A percentile compares a stretch with the other conserved stretches of the same genome.
Evolutionary conservation across 306 rosid species (phyloP).

Genomic region (Malus domestica): DNA sequence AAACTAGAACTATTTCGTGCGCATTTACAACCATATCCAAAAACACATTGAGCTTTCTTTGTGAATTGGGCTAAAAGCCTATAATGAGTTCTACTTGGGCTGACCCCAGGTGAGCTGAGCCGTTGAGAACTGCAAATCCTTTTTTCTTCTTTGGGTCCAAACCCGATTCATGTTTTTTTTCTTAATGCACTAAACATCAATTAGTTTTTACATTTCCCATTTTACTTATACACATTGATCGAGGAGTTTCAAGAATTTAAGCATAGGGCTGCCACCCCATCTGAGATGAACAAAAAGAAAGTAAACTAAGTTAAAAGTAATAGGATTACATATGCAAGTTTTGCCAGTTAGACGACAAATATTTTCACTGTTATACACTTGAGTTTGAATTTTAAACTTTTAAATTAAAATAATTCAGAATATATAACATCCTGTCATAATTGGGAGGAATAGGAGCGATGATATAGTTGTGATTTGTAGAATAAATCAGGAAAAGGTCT

Average conservation of each 20-base stretch:
- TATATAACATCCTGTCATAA: background rate
- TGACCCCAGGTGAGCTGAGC: background rate
- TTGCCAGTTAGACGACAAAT: background rate
- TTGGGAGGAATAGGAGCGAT: background rate
- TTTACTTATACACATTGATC: background rate
- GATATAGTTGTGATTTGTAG: background rate
- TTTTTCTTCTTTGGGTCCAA: background rate
- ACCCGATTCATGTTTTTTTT: background rate
- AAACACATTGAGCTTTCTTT: background rate
- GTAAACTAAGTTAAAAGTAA: no score
- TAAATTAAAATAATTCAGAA: no score
- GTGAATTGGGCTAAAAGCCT: background rate
- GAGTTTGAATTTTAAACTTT: background rate
- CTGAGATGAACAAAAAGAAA: no score
- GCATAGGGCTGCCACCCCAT: no score
- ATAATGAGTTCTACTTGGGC: background rate
- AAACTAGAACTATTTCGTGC: background rate
- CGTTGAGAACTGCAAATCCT: background rate
- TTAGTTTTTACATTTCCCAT: background rate
- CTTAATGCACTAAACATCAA: background rate
- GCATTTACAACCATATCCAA: background rate
- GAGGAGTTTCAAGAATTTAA: background rate
- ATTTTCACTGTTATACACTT: background rate
- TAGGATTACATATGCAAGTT: no score
- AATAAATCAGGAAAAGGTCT: background rate